Evolutionary conservation across 2,329 filamentous ascomycete genomes (phyloP).

Genomic region (Xylariomycetidae sp.): DNA sequence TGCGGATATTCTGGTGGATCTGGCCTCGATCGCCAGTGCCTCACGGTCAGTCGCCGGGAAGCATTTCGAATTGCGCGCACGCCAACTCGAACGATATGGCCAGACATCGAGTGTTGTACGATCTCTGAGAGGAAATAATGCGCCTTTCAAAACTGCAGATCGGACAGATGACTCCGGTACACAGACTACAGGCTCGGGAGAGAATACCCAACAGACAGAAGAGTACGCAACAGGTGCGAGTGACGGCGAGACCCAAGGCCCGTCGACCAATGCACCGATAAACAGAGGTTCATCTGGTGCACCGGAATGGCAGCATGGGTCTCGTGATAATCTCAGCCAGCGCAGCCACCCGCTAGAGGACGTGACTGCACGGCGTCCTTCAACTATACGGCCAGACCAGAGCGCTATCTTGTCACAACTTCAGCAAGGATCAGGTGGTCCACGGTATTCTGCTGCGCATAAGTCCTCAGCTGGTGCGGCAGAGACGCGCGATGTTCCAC

Average conservation of each 20-base stretch:
- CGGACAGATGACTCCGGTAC: no score
- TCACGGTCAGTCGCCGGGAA: conserved; percentile 61
- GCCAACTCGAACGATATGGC: conserved; percentile 46
- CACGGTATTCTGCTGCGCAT: conserved; percentile 2
- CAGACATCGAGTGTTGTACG: conserved; percentile 38
- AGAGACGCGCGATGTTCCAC: conserved; percentile 28
- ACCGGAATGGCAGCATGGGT: conserved; percentile 6
- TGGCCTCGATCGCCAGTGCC: conserved; percentile 63
- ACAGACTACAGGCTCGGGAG: no score
- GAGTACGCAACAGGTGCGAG: no score
- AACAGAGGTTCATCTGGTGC: background rate
- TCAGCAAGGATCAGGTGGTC: conserved; percentile 4
- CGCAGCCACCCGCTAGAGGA: conserved; percentile 6
- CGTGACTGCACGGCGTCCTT: conserved; percentile 6
- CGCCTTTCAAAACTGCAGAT: no score
- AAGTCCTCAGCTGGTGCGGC: conserved; percentile 1
- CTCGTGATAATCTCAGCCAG: conserved; percentile 8
- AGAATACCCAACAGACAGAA: no score
- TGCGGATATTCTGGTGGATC: conserved; percentile 62
- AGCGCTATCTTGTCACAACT: conserved; percentile 19
- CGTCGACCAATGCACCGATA: conserved; percentile 1
- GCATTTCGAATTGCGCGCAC: conserved; percentile 51
- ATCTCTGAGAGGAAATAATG: conserved; percentile 29
- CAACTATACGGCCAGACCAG: conserved; percentile 12
- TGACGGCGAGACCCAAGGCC: conserved; percentile 4